Evolutionary conservation across 495 filamentous ascomycete species (phyloP).

Genomic region (Podospora sp.): DNA sequence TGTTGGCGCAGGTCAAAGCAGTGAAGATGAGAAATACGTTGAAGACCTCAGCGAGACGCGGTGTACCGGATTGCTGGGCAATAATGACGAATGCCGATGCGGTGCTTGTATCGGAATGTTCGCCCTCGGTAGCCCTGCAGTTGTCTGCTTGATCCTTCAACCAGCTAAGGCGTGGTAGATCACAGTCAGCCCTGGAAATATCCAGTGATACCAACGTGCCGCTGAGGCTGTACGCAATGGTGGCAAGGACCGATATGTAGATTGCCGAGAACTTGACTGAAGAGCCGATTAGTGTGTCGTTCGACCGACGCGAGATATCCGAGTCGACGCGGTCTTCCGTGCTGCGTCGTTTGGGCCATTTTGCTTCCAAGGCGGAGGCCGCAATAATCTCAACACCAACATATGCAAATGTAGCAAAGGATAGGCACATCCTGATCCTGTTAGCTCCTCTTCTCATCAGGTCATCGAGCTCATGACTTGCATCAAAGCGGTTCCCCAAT

Average conservation of each 20-base stretch:
- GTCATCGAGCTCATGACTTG: constrained; percentile 9
- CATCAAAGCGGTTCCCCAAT: constrained; percentile 30
- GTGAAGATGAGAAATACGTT: constrained; percentile 32
- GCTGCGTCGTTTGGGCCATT: constrained; percentile 27
- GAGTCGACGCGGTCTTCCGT: constrained; percentile 33
- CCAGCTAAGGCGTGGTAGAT: constrained; percentile 28
- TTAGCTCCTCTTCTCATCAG: not conserved
- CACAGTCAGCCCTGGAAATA: constrained; percentile 18
- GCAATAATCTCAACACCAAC: constrained; percentile 49
- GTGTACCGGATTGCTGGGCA: constrained; percentile 27
- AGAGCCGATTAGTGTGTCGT: constrained; percentile 27
- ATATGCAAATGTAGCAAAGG: constrained; percentile 47
- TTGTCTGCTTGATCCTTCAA: not conserved
- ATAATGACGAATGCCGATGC: constrained; percentile 46
- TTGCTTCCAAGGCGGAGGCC: constrained; percentile 47
- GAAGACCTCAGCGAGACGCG: constrained; percentile 22
- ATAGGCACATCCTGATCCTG: constrained; percentile 41
- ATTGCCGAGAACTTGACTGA: constrained; percentile 34
- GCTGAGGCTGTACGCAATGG: constrained; percentile 32
- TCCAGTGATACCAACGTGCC: constrained; percentile 25
- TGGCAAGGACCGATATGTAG: constrained; percentile 39
- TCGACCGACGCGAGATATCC: constrained; percentile 31
- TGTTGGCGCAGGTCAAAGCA: constrained; percentile 37
- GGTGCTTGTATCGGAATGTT: constrained; percentile 10
- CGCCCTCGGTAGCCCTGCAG: not conserved